phyloP scores from a whole-genome alignment of 163 green algal species.

The Trebouxiophyceae sp. region DNA sequence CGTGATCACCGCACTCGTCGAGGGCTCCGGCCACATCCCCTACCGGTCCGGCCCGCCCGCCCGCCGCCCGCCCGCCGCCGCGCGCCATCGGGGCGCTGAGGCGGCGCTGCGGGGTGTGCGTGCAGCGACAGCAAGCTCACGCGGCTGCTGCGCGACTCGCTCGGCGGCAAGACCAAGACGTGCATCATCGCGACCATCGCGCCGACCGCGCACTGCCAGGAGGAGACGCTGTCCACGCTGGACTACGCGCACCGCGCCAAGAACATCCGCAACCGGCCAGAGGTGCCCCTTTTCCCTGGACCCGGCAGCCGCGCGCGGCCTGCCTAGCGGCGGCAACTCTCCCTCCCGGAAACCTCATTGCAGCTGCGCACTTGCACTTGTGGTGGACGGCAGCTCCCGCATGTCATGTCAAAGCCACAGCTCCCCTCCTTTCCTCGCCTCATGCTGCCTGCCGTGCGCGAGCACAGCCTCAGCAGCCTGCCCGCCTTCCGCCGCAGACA shows the following conservation, averaged over 20 bases:
- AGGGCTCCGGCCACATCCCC: constrained; percentile 50
- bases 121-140: constrained; percentile 93
- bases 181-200: constrained; percentile 98
- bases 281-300: constrained; percentile 21
- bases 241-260: constrained; percentile 93
- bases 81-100: too few relatives aligned
- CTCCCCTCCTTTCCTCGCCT: too few relatives aligned
- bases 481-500: too few relatives aligned
- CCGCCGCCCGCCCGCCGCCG: too few relatives aligned
- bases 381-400: too few relatives aligned
- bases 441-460: too few relatives aligned
- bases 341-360: too few relatives aligned
- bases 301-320: too few relatives aligned
- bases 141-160: constrained; percentile 89
- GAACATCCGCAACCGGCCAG: constrained; percentile 87
- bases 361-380: too few relatives aligned
- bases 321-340: too few relatives aligned
- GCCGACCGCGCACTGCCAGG: constrained; percentile 56
- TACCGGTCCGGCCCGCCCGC: constrained; percentile 4
- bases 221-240: constrained; percentile 80
- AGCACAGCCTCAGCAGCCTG: constrained; percentile 6
- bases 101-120: not conserved
- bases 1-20: constrained; percentile 94
- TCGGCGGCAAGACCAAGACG: constrained; percentile 96
- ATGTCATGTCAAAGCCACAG: too few relatives aligned